Percentiles rank a stretch among this genome's conserved stretches.
phyloP scores from a whole-genome alignment of 2,329 filamentous ascomycete genomes.

The Aspergillus ochraceoroseus region DNA sequence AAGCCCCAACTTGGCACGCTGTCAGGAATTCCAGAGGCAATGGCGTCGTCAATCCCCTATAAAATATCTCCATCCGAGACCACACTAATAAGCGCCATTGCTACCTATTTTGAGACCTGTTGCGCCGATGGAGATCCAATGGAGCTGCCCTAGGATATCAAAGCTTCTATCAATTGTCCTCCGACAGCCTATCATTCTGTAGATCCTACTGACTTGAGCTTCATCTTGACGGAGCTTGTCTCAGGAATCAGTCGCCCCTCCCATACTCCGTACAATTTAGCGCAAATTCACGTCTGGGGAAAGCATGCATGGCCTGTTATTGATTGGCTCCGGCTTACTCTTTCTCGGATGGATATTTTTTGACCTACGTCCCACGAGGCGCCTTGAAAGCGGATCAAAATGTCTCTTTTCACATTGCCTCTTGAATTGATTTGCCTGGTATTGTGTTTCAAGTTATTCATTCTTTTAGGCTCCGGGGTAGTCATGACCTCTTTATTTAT shows the following conservation, averaged over 20 bases:
- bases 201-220: constrained; percentile 3
- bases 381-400: constrained; percentile 9
- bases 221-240: constrained; percentile 8
- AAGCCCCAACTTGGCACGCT: too few species aligned
- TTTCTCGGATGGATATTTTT: constrained; percentile 5
- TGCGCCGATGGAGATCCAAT: constrained; percentile 7
- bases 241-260: constrained; percentile 3
- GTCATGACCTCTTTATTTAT: constrained; percentile 6
- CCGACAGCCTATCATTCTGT: constrained; percentile 12
- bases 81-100: constrained; percentile 21
- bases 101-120: constrained; percentile 21
- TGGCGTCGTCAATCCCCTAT: too few species aligned
- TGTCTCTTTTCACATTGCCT: constrained; percentile 12
- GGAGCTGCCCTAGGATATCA: constrained; percentile 4
- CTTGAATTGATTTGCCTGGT: constrained; percentile 5
- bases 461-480: background rate
- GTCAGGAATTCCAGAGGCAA: too few species aligned
- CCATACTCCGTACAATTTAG: constrained; percentile 11
- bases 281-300: background rate
- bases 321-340: constrained; percentile 18
- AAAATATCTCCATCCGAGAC: constrained; percentile 9
- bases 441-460: constrained; percentile 12
- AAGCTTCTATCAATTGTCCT: constrained; percentile 1
- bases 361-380: constrained; percentile 12
- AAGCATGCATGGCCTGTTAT: background rate